phyloP scores from a whole-genome alignment of 768 basidiomycete genomes.

The Pulveroboletus frians region DNA sequence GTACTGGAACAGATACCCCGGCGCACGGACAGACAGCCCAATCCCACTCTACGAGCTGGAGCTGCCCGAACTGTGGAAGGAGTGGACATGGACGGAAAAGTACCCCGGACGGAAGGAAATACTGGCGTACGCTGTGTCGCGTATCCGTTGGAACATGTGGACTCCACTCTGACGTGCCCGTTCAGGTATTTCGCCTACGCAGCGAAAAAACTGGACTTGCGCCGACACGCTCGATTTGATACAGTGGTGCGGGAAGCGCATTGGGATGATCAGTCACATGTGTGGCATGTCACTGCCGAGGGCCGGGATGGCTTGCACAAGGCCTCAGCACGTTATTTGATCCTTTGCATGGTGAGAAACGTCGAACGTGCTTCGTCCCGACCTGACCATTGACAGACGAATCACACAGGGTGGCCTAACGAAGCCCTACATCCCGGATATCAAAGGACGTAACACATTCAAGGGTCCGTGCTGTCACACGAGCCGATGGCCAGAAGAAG shows the following conservation, averaged over 20 bases:
- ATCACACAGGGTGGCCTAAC: neutral
- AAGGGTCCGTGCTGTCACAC: slow-evolving; percentile 9
- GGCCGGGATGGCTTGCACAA: slow-evolving; percentile 1
- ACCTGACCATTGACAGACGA: neutral
- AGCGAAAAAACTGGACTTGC: slow-evolving; percentile 8
- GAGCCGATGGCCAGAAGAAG: slow-evolving; percentile 10
- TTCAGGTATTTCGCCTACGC: slow-evolving; percentile 7
- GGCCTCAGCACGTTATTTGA: slow-evolving; percentile 3
- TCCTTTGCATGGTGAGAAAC: slow-evolving; percentile 7
- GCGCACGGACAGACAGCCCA: slow-evolving; percentile 8
- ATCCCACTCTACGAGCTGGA: slow-evolving; percentile 9
- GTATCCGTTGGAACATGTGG: no score
- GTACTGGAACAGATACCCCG: slow-evolving; percentile 16
- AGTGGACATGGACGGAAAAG: slow-evolving; percentile 15
- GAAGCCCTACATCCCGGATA: slow-evolving; percentile 11
- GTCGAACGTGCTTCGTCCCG: neutral
- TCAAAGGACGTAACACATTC: slow-evolving; percentile 10
- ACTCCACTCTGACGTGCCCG: neutral
- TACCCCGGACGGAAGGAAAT: slow-evolving; percentile 5
- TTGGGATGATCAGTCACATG: slow-evolving; percentile 12
- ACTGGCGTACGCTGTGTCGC: slow-evolving; percentile 4
- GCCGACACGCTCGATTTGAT: slow-evolving; percentile 12
- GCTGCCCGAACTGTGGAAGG: slow-evolving; percentile 11
- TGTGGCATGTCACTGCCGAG: slow-evolving; percentile 9
- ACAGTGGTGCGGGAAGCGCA: slow-evolving; percentile 8